Percentiles rank a stretch among this genome's conserved stretches.
phyloP scores from a whole-genome alignment of 768 basidiomycete genomes.

The Pleurotus citrinopileatus region DNA sequence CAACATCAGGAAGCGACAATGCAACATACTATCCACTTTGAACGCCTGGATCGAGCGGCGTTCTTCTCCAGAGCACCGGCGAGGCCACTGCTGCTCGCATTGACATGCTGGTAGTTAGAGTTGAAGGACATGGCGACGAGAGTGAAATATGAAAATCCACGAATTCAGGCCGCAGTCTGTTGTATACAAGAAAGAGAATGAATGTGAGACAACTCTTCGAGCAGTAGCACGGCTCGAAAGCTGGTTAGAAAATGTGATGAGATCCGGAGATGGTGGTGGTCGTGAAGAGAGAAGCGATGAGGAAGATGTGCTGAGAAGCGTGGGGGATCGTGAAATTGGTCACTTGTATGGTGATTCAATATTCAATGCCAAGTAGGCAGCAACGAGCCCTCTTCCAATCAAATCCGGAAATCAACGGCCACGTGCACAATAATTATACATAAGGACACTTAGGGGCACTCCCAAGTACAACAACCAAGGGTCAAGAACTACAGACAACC shows the following conservation, averaged over 20 bases:
- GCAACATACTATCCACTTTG: conserved; percentile 56
- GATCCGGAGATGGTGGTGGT: conserved; percentile 7
- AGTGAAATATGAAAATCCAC: not conserved
- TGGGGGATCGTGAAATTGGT: conserved; percentile 4
- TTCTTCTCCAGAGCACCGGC: conserved; percentile 27
- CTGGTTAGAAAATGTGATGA: not conserved
- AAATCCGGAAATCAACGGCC: not conserved
- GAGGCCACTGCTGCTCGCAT: conserved; percentile 16
- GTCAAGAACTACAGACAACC: not conserved
- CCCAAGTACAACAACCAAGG: not conserved
- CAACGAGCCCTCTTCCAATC: not conserved
- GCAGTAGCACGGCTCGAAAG: not conserved
- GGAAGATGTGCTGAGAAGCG: not conserved
- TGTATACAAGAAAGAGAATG: not conserved
- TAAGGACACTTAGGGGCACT: too few relatives aligned
- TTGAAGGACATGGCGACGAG: not conserved
- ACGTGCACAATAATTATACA: not conserved
- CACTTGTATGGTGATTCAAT: not conserved
- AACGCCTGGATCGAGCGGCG: conserved; percentile 31
- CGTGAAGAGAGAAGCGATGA: conserved; percentile 3
- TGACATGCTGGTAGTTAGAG: conserved; percentile 6
- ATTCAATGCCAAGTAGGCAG: not conserved
- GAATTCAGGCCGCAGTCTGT: not conserved
- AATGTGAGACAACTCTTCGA: conserved; percentile 2
- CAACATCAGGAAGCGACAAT: not conserved